Percentiles rank a stretch among this genome's conserved stretches.
These are phyloP conservation scores for Taphrina flavorubra DNA, from an alignment of 1,139 yeast genomes.

Conservation along the genomic window DNA sequence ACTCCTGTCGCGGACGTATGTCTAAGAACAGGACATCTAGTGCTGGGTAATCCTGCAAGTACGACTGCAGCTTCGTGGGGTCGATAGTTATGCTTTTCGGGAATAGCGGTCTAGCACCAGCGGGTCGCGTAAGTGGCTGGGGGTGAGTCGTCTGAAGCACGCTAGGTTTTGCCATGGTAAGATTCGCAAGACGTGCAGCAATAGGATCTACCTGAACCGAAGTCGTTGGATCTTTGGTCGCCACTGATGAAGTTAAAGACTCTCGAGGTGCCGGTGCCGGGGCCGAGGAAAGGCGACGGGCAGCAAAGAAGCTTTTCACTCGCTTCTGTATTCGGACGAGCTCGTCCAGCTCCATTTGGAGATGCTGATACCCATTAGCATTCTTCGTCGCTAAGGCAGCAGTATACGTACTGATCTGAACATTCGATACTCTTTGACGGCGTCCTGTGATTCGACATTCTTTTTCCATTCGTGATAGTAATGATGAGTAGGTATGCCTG, in stretches of 20 bases:
- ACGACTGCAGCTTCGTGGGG: conserved; percentile 49
- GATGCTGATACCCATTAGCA: conserved; percentile 16
- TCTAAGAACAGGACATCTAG: conserved; percentile 61
- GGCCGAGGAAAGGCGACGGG: conserved; percentile 13
- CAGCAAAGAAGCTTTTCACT: conserved; percentile 18
- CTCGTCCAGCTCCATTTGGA: conserved; percentile 9
- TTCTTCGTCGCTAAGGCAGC: background rate
- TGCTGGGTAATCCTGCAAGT: conserved; percentile 47
- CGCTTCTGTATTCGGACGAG: background rate
- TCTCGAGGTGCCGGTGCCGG: conserved; percentile 9
- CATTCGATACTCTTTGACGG: conserved; percentile 1
- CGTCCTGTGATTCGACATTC: background rate
- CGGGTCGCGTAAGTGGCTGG: background rate
- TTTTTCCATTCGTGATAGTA: conserved; percentile 25
- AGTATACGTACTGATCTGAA: conserved; percentile 14
- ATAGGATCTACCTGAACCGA: background rate
- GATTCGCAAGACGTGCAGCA: background rate
- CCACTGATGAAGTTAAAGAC: background rate
- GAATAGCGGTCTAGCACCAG: conserved; percentile 15
- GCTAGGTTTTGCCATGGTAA: background rate
- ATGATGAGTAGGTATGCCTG: conserved; percentile 24
- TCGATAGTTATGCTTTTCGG: conserved; percentile 51
- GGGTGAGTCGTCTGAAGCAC: background rate
- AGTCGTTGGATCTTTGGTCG: background rate
- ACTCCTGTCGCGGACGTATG: conserved; percentile 65